Evolutionary conservation across 139 green algal genomes (phyloP), one percentile per base, ranked within the genome.

Genomic region (Coelastrella sp.): DNA sequence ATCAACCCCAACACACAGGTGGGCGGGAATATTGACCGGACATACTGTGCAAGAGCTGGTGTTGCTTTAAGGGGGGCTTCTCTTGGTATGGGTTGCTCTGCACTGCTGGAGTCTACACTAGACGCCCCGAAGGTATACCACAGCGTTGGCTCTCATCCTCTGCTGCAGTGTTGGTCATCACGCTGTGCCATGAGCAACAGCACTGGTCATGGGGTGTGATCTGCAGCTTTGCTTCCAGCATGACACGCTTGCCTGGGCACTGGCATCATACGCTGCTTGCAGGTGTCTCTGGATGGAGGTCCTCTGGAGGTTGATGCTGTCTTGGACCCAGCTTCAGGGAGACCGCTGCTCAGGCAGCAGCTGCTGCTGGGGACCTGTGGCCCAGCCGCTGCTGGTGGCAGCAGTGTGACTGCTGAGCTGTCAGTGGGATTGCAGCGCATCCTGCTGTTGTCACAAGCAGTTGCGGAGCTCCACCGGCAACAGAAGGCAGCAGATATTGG

Each of bases 371-470:
- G 24, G 0, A 57, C 7, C 68, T 60, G 20, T 60, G 68, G 68
- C 49, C 20, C 82, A 63, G 7, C 27, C 59, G 27, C 82, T 73
- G 65, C 27, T 49, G 27, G 57, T n/a, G 49, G 59, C 81, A 86
- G 59, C 81, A 74, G 8, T 66, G 73, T 27, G 59, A 24, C 73
- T 78, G 85, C 25, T 66, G 73, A 84, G 57, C 49, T 90, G 57
- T 80, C 73, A 27, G 17, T 35, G 9, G 57, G 24, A 7, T 60
- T 90, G 73, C 85, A 90, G 85, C 85, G 74, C 20, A 76, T 90
- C 58, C 57, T 74, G 72, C 74, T 90, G 70, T 9, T 90, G 56
- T 73, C 74, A 8, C 17, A 65, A 27, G 85, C 73, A 6, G 74
- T 84, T 20, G 85, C 24, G 25, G 56, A 84, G 58, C n/a, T 90